Evolutionary conservation across 768 basidiomycete genomes (phyloP).

Genomic region (Pholiota molesta): DNA sequence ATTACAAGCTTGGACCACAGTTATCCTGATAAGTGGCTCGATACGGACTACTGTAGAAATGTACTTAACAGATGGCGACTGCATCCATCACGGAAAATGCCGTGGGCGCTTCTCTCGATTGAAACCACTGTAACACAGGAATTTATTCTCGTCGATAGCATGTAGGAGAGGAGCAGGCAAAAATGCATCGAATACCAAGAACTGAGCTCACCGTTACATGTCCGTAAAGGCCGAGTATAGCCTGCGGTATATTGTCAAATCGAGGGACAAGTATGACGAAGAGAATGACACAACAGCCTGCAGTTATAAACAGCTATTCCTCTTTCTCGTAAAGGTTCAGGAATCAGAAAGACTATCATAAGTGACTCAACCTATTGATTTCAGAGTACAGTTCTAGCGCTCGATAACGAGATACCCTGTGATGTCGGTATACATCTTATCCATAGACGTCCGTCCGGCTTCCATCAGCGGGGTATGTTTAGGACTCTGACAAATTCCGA

Average conservation of each 20-base stretch:
- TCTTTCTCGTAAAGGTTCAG: neutral
- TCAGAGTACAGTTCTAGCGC: neutral
- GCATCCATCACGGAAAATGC: constrained; percentile 9
- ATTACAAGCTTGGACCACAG: neutral
- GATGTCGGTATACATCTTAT: neutral
- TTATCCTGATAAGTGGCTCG: neutral
- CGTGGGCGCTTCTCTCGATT: constrained; percentile 18
- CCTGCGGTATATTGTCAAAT: too few species aligned
- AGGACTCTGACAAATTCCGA: too few species aligned
- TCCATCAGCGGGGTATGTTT: too few species aligned
- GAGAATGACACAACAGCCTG: too few species aligned
- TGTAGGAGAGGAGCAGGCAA: too few species aligned
- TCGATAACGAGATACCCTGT: neutral
- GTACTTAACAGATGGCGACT: neutral
- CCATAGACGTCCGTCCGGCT: too few species aligned
- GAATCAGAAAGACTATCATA: neutral
- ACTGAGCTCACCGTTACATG: too few species aligned
- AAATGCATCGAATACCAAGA: too few species aligned
- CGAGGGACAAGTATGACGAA: too few species aligned
- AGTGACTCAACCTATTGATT: neutral
- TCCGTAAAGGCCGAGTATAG: too few species aligned
- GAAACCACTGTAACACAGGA: neutral
- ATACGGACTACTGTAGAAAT: neutral
- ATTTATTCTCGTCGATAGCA: neutral
- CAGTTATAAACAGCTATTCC: too few species aligned